These are phyloP conservation scores for Cercophora scortea DNA, from an alignment of 495 filamentous ascomycete genomes.

Conservation along the genomic window DNA sequence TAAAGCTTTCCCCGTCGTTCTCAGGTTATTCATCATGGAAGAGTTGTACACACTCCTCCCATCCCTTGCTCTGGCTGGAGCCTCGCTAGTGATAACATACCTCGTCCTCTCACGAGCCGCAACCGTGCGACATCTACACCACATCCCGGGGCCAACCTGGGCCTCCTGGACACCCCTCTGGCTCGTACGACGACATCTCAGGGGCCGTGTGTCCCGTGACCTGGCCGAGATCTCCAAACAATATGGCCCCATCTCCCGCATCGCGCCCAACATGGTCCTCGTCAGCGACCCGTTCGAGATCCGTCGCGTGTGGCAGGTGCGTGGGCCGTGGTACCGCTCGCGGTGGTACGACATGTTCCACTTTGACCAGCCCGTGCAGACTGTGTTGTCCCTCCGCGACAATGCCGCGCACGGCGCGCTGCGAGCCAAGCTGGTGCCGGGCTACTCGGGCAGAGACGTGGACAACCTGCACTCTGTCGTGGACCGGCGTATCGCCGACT, in stretches of 20 bases:
- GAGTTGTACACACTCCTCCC: background rate
- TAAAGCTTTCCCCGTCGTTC: too few relatives aligned
- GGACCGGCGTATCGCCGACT: constrained; percentile 35
- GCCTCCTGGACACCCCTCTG: constrained; percentile 6
- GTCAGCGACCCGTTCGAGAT: constrained; percentile 33
- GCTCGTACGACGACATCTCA: constrained; percentile 3
- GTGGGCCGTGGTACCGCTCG: constrained; percentile 23
- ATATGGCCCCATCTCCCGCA: constrained; percentile 9
- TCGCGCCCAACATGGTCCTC: constrained; percentile 30
- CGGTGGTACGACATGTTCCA: constrained; percentile 33
- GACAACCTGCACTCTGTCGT: constrained; percentile 4
- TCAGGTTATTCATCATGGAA: too few relatives aligned
- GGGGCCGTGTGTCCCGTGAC: background rate
- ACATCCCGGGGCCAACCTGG: constrained; percentile 5
- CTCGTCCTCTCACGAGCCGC: background rate
- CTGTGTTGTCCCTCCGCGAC: constrained; percentile 11
- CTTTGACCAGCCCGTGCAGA: constrained; percentile 7
- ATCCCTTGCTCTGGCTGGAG: background rate
- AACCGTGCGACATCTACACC: constrained; percentile 1
- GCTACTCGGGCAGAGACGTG: constrained; percentile 10
- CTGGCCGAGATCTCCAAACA: constrained; percentile 2
- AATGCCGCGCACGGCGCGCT: constrained; percentile 10
- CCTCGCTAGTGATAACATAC: constrained; percentile 2
- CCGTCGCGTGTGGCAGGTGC: constrained; percentile 26
- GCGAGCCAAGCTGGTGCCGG: constrained; percentile 8